Conservation (phyloP, 2,329 filamentous ascomycete species). For the Calonectria fujianensis region DNA sequence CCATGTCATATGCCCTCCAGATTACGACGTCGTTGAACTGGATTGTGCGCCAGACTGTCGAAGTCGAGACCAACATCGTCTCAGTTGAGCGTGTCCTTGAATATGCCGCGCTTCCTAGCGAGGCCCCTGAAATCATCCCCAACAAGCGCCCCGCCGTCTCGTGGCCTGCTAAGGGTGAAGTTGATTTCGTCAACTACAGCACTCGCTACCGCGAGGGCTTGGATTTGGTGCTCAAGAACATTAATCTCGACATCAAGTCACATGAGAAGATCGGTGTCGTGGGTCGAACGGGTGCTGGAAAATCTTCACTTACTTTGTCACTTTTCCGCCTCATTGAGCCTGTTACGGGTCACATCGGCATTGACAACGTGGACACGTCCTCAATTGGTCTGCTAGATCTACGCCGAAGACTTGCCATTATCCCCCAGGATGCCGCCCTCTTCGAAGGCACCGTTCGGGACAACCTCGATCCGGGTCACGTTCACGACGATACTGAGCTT, state of each 20-base stretch:
- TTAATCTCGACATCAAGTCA: conserved; percentile 93
- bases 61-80: conserved; percentile 99
- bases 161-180: conserved; percentile 92
- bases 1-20: conserved; percentile 97
- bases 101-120: conserved; percentile 92
- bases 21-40: conserved; percentile 98
- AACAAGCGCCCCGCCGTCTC: conserved; percentile 89
- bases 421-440: conserved; percentile 96
- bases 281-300: conserved; percentile 95
- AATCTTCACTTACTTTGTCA: conserved; percentile 93
- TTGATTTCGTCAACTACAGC: conserved; percentile 95
- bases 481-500: conserved; percentile 96
- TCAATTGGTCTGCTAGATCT: conserved; percentile 93
- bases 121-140: conserved; percentile 95
- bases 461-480: conserved; percentile 95
- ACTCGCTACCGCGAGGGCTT: conserved; percentile 93
- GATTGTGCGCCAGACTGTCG: conserved; percentile 98
- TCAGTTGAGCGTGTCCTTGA: conserved; percentile 98
- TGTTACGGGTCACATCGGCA: conserved; percentile 86
- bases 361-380: conserved; percentile 92
- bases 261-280: conserved; percentile 99
- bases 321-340: conserved; percentile 98
- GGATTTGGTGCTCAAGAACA: conserved; percentile 93
- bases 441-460: conserved; percentile 96
- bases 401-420: conserved; percentile 92